Evolutionary conservation across 2,329 filamentous ascomycete genomes (phyloP), one percentile per base, ranked within the genome.

Genomic region (Cladobotryum mycophilum): DNA sequence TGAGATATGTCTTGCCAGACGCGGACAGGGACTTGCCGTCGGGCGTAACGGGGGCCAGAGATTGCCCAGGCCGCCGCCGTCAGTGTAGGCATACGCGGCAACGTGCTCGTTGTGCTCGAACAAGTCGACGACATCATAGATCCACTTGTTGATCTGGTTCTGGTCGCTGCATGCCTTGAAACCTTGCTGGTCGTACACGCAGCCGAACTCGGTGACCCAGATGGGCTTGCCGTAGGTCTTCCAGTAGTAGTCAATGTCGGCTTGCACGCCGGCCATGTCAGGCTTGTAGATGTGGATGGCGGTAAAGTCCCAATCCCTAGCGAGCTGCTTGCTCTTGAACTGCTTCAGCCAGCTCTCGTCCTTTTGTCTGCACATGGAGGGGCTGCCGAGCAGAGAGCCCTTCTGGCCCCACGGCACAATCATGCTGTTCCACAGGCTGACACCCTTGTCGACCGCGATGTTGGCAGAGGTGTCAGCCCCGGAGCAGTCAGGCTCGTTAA

Each of bases 361-460:
- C 44, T 53, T 52, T 45, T 56, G 85, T 55, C 84, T 88, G 15
- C 80, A 84, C 56, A 64, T 88, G 37, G 78, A 87, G 14, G 74
- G 17, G 67, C 76, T 18, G 59, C 71, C 1, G 78, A 85, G 46
- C 65, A 76, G 22, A 74, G 74, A 8, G 72, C 78, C 8, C 77
- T 82, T 30, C 66, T 88, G 20, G 72, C 89, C 30, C 74, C 88
- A 22, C 83, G 88, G 3, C 87, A 81, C 58, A 84, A 89, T 64
- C 82, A 81, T 22, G 70, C 74, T 30, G 67, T 80, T 47, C 73
- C 78, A n/a, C 71, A 74, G 9, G 66, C 65, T 5, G 65, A 56
- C 67, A 35, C 76, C 76, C 2, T 71, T 62, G 35, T 40, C 38
- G 4, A 56, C 55, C 14, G 42, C 41, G 12, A 56, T 53, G 43